Percentiles rank a stretch among this genome's conserved stretches.
Conservation (phyloP, 495 filamentous ascomycete genomes). For the Annulohypoxylon stygium region DNA sequence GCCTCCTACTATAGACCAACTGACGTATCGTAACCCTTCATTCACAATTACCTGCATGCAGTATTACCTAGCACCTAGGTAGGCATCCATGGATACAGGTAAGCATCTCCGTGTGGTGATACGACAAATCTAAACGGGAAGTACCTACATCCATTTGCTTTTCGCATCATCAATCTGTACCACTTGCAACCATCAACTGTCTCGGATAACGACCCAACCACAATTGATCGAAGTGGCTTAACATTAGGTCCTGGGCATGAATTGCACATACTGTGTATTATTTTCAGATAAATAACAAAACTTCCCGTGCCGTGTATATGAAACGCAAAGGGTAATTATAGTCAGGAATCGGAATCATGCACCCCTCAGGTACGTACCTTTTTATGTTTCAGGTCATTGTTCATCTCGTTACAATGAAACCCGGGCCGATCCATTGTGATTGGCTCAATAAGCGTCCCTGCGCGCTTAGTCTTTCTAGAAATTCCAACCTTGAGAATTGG, state of each 20-base stretch:
- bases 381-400: conserved; percentile 33
- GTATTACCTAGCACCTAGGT: neutral
- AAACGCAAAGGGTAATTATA: neutral
- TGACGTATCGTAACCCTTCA: neutral
- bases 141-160: neutral
- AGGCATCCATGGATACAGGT: neutral
- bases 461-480: conserved; percentile 41
- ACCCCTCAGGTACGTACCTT: conserved; percentile 28
- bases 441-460: conserved; percentile 34
- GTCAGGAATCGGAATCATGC: conserved; percentile 2
- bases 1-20: neutral
- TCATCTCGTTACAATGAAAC: conserved; percentile 21
- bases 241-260: neutral
- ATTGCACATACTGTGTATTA: too few relatives aligned
- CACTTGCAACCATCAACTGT: conserved; percentile 5
- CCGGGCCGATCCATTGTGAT: conserved; percentile 36
- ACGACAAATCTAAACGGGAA: neutral
- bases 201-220: conserved; percentile 11
- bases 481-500: conserved; percentile 11
- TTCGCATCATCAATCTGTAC: conserved; percentile 10
- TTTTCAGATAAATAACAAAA: neutral
- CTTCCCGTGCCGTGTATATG: neutral
- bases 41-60: neutral
- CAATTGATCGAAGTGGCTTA: neutral
- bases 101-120: neutral